Conservation (phyloP, 257 asterid genomes). For the Vinca minor region DNA sequence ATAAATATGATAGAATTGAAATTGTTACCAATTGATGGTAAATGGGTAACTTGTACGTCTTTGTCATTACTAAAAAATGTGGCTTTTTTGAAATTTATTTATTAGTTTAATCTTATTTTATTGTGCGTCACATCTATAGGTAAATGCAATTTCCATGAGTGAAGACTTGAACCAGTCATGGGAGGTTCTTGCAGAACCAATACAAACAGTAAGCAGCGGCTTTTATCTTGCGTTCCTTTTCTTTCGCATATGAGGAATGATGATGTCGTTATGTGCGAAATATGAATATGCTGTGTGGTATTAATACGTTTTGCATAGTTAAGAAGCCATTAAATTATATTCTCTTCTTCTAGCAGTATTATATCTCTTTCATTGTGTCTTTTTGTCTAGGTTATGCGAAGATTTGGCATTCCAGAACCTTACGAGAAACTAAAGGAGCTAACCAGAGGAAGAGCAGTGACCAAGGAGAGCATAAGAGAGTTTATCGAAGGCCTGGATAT, state of each 20-base stretch:
- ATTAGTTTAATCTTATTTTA: too few relatives aligned
- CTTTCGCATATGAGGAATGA: too few relatives aligned
- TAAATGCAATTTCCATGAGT: constrained; percentile 54
- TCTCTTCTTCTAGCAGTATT: too few relatives aligned
- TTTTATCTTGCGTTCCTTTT: too few relatives aligned
- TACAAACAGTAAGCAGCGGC: constrained; percentile 93
- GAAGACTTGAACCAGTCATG: constrained; percentile 65
- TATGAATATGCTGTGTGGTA: too few relatives aligned
- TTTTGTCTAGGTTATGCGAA: constrained; percentile 75
- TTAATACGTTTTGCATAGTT: neutral
- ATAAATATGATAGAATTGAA: too few relatives aligned
- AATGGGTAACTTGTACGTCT: neutral
- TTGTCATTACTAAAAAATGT: neutral
- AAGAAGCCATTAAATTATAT: too few relatives aligned
- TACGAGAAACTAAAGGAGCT: constrained; percentile 90
- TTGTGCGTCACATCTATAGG: too few relatives aligned
- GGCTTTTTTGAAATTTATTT: neutral
- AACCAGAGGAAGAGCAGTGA: constrained; percentile 80
- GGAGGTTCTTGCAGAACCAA: constrained; percentile 98
- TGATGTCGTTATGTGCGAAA: too few relatives aligned
- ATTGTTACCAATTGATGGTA: neutral
- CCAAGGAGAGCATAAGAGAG: constrained; percentile 54
- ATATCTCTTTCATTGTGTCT: neutral
- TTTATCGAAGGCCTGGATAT: constrained; percentile 60
- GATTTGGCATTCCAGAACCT: constrained; percentile 82